These are phyloP conservation scores for Didymella lethalis DNA, from an alignment of 2,329 filamentous ascomycete species.

Conservation along the genomic window DNA sequence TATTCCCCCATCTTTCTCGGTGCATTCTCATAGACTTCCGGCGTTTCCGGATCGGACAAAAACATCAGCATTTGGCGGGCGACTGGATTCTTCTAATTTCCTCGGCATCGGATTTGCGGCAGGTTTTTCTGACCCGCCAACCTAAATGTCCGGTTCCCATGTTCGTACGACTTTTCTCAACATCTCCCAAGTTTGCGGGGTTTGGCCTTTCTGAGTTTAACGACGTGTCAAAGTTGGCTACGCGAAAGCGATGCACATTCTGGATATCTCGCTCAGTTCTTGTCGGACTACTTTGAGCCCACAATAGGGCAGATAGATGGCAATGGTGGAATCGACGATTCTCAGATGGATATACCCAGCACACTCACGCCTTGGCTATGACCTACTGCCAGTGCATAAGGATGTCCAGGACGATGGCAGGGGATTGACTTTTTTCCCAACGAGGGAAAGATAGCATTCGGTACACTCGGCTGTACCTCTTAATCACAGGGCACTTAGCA, in stretches of 20 bases:
- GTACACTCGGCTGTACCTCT: conserved; percentile 19
- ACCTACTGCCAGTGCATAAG: conserved; percentile 8
- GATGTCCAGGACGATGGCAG: conserved; percentile 10
- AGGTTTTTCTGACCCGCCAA: conserved; percentile 17
- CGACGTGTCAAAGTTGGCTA: not conserved
- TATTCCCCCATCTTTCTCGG: conserved; percentile 35
- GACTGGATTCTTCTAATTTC: conserved; percentile 24
- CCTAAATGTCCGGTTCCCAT: conserved; percentile 16
- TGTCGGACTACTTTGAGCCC: conserved; percentile 16
- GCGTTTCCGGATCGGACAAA: conserved; percentile 35
- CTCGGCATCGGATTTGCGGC: conserved; percentile 17
- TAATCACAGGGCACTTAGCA: conserved; percentile 20
- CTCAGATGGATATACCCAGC: conserved; percentile 14
- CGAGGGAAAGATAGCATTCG: conserved; percentile 12
- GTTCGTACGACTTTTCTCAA: conserved; percentile 16
- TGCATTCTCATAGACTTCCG: conserved; percentile 38
- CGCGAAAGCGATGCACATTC: conserved; percentile 6
- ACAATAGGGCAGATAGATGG: conserved; percentile 20
- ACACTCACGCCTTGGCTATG: conserved; percentile 15
- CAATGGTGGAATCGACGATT: conserved; percentile 13
- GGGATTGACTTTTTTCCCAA: conserved; percentile 6
- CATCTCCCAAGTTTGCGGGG: conserved; percentile 7
- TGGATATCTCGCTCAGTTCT: conserved; percentile 13
- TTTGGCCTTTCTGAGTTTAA: conserved; percentile 1
- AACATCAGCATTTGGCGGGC: conserved; percentile 38